Base-by-base conservation (phyloP, 2,329 filamentous ascomycete species). In the Pseudopyricularia cyperi region DNA sequence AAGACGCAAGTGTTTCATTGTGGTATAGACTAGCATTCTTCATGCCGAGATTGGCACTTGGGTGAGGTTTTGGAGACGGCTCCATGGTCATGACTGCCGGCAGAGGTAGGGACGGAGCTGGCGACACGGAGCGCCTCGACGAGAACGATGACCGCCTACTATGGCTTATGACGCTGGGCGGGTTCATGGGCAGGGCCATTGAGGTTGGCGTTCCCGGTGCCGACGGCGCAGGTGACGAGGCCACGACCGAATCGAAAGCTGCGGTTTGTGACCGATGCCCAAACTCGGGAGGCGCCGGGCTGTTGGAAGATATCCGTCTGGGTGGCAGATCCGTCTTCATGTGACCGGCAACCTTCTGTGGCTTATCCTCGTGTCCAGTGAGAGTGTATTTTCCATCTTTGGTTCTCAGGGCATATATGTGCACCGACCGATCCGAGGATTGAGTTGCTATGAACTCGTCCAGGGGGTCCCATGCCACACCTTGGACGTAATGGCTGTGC, bases 381-480 rank as follows among this genome's bases (percentile, higher is more conserved):
- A 98, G 74, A 0, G 89, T 89, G 64, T 95, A 95, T 59, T 95
- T 89, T 30, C 93, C 93, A 61, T 98, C 93, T 63, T 97, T 98
- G 22, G 87, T 95, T 71, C 89, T 95, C 56, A 98, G 73, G 1
- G 87, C 91, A 71, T 98, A 98, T 58, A 98, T 93, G 67, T 98
- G 94, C 14, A 97, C 91, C 2, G 93, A 96, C 64, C 93, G 85
- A 69, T 98, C 93, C 5, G 93, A 98, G 7, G 93, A 98, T 65
- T 98, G 93, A 1, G 93, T 98, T 35, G 93, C 93, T 55, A 98
- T 90, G 66, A 90, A 98, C 70, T 98, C 93, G 69, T 97, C 97
- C 52, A 96, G 71, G 24, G 93, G 94, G 70, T 98, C 94, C 94
- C 93, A 98, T 4, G 93, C 87, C 7, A 98, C 94, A 48, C 93